Conservation (phyloP, 495 filamentous ascomycete species). For the Annulohypoxylon bovei region DNA sequence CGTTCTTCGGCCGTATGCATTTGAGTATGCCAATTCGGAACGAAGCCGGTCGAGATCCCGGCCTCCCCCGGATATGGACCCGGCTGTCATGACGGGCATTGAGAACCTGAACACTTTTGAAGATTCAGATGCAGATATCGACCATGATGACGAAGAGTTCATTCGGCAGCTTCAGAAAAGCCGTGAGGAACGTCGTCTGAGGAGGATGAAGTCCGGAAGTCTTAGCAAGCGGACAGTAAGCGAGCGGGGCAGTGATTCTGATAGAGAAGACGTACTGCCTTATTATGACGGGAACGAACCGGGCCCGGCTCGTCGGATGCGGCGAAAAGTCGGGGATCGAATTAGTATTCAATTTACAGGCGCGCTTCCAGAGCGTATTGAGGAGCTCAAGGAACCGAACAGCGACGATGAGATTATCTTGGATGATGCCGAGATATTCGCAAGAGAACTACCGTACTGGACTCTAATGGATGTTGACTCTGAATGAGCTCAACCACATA, state of each 20-base stretch:
- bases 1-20: constrained; percentile 54
- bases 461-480: constrained; percentile 60
- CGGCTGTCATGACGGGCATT: constrained; percentile 51
- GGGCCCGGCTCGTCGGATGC: constrained; percentile 58
- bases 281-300: constrained; percentile 53
- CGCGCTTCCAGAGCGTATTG: constrained; percentile 59
- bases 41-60: constrained; percentile 54
- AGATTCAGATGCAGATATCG: constrained; percentile 53
- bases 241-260: constrained; percentile 64
- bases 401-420: constrained; percentile 60
- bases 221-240: constrained; percentile 64
- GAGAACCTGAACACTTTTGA: constrained; percentile 55
- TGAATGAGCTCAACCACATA: constrained; percentile 44
- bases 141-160: constrained; percentile 53
- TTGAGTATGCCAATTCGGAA: constrained; percentile 58
- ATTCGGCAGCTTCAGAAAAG: constrained; percentile 41
- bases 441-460: constrained; percentile 61
- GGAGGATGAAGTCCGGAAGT: constrained; percentile 62
- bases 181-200: constrained; percentile 53
- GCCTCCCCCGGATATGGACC: constrained; percentile 50
- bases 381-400: constrained; percentile 62
- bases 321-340: constrained; percentile 59
- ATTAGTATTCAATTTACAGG: constrained; percentile 61
- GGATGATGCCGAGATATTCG: constrained; percentile 52
- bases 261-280: constrained; percentile 61